Evolutionary conservation across 768 basidiomycete species (phyloP).

Genomic region (Pleurotus cornucopiae): DNA sequence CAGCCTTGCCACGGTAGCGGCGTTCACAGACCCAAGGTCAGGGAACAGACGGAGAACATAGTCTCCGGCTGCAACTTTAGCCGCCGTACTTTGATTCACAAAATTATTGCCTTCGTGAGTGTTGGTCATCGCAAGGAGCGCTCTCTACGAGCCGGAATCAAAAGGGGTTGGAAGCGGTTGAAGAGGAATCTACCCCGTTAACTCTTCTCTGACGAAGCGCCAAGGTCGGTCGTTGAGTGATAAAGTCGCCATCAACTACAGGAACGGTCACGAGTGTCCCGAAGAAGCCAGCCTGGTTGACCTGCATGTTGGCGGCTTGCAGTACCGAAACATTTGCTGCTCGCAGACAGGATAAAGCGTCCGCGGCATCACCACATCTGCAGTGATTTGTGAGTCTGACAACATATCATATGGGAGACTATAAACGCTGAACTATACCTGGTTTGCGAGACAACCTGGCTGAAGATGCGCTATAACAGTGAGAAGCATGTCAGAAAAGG

Average conservation of each 20-base stretch:
- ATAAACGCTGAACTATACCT: slow-evolving; percentile 12
- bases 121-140: slow-evolving; percentile 19
- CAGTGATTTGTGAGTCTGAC: background rate
- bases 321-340: slow-evolving; percentile 17
- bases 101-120: slow-evolving; percentile 25
- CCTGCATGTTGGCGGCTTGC: slow-evolving; percentile 17
- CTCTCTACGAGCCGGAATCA: slow-evolving; percentile 10
- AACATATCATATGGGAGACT: background rate
- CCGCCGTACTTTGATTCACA: slow-evolving; percentile 13
- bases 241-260: slow-evolving; percentile 29
- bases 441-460: slow-evolving; percentile 15
- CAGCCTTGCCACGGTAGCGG: slow-evolving; percentile 7
- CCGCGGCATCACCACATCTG: slow-evolving; percentile 19
- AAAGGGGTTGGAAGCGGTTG: background rate
- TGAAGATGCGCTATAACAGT: background rate
- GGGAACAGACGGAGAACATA: slow-evolving; percentile 18
- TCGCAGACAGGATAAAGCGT: slow-evolving; percentile 27
- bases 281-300: slow-evolving; percentile 19
- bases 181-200: slow-evolving; percentile 24
- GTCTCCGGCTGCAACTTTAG: slow-evolving; percentile 5
- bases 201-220: slow-evolving; percentile 22
- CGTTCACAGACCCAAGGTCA: slow-evolving; percentile 7
- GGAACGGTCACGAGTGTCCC: slow-evolving; percentile 23
- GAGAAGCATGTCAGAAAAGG: background rate
- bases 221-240: slow-evolving; percentile 25